Conservation (phyloP, 1,139 yeast genomes). For the Magnusiomyces fungicola region DNA sequence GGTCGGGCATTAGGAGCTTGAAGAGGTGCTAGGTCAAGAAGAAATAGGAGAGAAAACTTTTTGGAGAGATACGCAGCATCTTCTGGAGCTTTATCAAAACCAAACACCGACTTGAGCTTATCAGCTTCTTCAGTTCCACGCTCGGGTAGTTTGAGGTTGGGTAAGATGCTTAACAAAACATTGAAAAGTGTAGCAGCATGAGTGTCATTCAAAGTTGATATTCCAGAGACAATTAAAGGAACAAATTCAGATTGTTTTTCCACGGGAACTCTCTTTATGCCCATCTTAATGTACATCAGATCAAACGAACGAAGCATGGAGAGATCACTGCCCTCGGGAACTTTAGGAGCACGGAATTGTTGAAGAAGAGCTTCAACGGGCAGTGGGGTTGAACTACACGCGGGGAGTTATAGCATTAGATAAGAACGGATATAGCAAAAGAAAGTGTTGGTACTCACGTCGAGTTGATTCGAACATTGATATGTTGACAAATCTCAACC, state of each 20-base stretch:
- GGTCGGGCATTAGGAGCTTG: conserved; percentile 4
- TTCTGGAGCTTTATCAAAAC: conserved; percentile 24
- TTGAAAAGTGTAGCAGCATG: conserved; percentile 57
- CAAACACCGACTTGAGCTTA: conserved; percentile 28
- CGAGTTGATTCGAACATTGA: conserved; percentile 62
- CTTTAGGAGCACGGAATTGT: conserved; percentile 54
- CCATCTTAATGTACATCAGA: conserved; percentile 57
- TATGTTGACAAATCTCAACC: conserved; percentile 55
- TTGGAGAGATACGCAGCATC: conserved; percentile 42
- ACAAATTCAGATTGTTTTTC: conserved; percentile 33
- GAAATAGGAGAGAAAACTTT: conserved; percentile 48
- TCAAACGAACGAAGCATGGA: conserved; percentile 57
- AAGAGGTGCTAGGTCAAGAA: conserved; percentile 37
- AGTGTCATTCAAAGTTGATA: conserved; percentile 34
- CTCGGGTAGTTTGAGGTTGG: conserved; percentile 45
- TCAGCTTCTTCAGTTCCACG: conserved; percentile 42
- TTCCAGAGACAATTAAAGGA: conserved; percentile 44
- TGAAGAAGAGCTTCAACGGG: conserved; percentile 56
- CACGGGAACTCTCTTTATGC: conserved; percentile 38
- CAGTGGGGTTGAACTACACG: conserved; percentile 39
- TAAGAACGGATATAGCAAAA: too few species aligned
- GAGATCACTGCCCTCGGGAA: conserved; percentile 39
- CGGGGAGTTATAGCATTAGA: too few species aligned
- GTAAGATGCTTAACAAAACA: conserved; percentile 50
- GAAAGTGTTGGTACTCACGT: too few species aligned